Evolutionary conservation across 306 rosid genomes (phyloP), one percentile per base, ranked within the genome.

Genomic region (Chamaecrista fasciculata): DNA sequence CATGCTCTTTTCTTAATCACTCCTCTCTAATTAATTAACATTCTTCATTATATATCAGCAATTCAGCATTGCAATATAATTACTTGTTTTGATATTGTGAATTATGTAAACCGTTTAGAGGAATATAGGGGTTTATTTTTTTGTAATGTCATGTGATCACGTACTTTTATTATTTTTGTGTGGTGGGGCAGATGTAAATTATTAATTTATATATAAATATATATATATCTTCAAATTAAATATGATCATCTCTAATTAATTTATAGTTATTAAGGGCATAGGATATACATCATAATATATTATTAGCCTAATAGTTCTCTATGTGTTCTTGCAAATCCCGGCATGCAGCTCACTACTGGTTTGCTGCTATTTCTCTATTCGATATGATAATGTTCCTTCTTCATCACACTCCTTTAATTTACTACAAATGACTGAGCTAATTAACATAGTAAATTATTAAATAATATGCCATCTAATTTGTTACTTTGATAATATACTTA

Each of bases 91-190:
- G 46, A 20, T 24, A n/a, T n/a, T n/a, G n/a, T n/a, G n/a, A n/a
- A n/a, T n/a, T n/a, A n/a, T n/a, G n/a, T n/a, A n/a, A n/a, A n/a
- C n/a, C n/a, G n/a, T n/a, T n/a, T n/a, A n/a, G n/a, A n/a, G 43
- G 1, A 40, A 40, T 40, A 40, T 40, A 11, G 4, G 46, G 50
- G n/a, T 34, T 46, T 16, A 18, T 31, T 11, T 26, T 47, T 23
- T 47, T 16, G 21, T 36, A 19, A 19, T 70, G 62, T 70, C 81
- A 77, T 70, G 76, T 77, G 76, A 69, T 36, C 64, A 8, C 39
- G 47, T 25, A 63, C 72, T 33, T 29, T 29, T 29, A 29, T 29
- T 29, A 2, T 2, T 29, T 29, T 29, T 29, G 5, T 63, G 62
- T 33, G 43, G 23, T 29, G 9, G 33, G 25, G 33, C 66, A 61